A percentile compares a stretch with the other conserved stretches of the same genome.
phyloP scores from a whole-genome alignment of 1,284 basidiomycete genomes.

The Boletus austroedulis region DNA sequence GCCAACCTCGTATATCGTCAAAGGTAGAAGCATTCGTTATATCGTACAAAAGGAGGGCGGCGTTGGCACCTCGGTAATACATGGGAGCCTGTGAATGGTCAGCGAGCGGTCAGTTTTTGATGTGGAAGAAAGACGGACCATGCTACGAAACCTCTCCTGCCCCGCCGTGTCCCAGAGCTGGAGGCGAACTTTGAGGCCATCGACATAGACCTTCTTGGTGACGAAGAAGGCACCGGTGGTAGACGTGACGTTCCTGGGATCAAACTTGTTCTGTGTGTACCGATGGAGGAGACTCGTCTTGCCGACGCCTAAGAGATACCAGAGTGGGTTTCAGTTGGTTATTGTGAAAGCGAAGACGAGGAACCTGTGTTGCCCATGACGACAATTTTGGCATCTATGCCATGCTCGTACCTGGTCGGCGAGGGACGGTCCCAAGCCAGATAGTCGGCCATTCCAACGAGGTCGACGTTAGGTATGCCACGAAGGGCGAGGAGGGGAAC shows the following conservation, averaged over 20 bases:
- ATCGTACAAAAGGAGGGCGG: constrained; percentile 95
- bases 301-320: constrained; percentile 67
- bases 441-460: constrained; percentile 44
- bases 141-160: constrained; percentile 94
- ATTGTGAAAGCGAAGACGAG: constrained; percentile 23
- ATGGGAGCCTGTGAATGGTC: constrained; percentile 75
- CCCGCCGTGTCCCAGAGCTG: constrained; percentile 96
- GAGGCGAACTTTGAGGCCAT: constrained; percentile 83
- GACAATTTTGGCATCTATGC: constrained; percentile 95
- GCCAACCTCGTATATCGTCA: constrained; percentile 89
- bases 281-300: constrained; percentile 93
- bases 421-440: constrained; percentile 59
- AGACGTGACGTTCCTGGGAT: constrained; percentile 81
- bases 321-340: constrained; percentile 4
- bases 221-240: constrained; percentile 96
- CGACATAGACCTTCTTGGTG: constrained; percentile 89
- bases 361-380: constrained; percentile 92
- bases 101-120: constrained; percentile 16
- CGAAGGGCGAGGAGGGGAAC: constrained; percentile 32
- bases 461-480: constrained; percentile 34
- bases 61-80: constrained; percentile 98
- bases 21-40: constrained; percentile 91
- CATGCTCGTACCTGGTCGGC: constrained; percentile 67
- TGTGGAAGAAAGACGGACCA: constrained; percentile 53
- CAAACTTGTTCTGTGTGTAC: constrained; percentile 89